Evolutionary conservation across 345 rosid species (phyloP).

Genomic region (Gossypium stocksii): DNA sequence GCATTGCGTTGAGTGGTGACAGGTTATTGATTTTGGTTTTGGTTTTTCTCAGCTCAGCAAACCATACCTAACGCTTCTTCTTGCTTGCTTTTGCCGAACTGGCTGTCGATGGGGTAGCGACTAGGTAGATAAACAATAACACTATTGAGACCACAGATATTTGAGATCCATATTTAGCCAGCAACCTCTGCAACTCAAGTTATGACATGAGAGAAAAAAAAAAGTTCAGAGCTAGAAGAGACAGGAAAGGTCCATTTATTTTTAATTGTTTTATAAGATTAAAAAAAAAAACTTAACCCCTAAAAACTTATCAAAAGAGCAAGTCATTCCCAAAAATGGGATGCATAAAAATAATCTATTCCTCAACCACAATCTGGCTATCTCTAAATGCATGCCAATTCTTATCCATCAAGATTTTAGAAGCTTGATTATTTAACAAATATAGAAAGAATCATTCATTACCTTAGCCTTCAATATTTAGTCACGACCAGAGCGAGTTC

Average conservation of each 20-base stretch:
- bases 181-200: constrained; percentile 56
- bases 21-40: neutral
- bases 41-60: neutral
- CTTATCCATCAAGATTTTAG: neutral
- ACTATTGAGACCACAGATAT: constrained; percentile 73
- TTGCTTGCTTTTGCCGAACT: constrained; percentile 61
- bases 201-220: neutral
- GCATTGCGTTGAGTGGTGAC: neutral
- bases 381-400: constrained; percentile 9
- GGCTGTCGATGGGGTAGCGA: constrained; percentile 67
- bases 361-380: constrained; percentile 1
- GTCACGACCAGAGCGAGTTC: constrained; percentile 26
- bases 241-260: constrained; percentile 1
- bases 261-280: neutral
- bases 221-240: neutral
- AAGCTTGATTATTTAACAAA: constrained; percentile 5
- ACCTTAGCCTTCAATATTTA: constrained; percentile 78
- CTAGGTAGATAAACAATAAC: constrained; percentile 61
- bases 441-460: constrained; percentile 18
- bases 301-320: neutral
- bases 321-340: neutral
- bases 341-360: constrained; percentile 2
- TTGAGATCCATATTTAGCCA: constrained; percentile 78
- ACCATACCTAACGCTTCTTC: constrained; percentile 54
- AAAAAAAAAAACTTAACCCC: neutral